Conservation (phyloP, 108 stramenopile genomes). For the Stephanodiscus minutulus region DNA sequence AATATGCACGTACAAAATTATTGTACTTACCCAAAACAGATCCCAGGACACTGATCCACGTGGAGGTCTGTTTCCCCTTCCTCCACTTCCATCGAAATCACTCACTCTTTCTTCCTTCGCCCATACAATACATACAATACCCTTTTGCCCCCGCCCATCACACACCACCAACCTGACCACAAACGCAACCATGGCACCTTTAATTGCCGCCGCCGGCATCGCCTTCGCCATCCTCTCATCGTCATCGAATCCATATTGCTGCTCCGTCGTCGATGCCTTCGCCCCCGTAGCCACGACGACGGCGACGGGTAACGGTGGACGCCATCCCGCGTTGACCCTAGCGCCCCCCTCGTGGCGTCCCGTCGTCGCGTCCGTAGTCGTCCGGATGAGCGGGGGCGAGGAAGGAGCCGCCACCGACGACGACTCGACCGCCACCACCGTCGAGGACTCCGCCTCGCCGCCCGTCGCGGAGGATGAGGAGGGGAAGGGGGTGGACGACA, state of each 20-base stretch:
- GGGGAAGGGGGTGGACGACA: background rate
- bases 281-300: constrained; percentile 6
- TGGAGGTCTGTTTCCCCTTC: background rate
- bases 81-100: constrained; percentile 28
- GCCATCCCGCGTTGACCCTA: background rate
- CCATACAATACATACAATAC: too few relatives aligned
- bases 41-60: too few relatives aligned
- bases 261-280: constrained; percentile 6
- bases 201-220: constrained; percentile 24
- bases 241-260: background rate
- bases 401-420: background rate
- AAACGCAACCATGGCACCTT: constrained; percentile 17
- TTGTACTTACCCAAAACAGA: too few relatives aligned
- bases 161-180: background rate
- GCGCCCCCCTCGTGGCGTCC: background rate
- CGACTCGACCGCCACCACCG: background rate
- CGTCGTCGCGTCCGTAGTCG: background rate
- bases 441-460: constrained; percentile 15
- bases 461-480: constrained; percentile 1
- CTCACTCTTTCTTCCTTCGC: background rate
- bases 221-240: constrained; percentile 21
- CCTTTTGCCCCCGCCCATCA: background rate
- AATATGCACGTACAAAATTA: too few relatives aligned
- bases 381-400: constrained; percentile 37
- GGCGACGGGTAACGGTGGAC: constrained; percentile 7